Evolutionary conservation across 108 stramenopile species (phyloP), one percentile per base, ranked within the genome.

Genomic region (Thalassiosira profunda): DNA sequence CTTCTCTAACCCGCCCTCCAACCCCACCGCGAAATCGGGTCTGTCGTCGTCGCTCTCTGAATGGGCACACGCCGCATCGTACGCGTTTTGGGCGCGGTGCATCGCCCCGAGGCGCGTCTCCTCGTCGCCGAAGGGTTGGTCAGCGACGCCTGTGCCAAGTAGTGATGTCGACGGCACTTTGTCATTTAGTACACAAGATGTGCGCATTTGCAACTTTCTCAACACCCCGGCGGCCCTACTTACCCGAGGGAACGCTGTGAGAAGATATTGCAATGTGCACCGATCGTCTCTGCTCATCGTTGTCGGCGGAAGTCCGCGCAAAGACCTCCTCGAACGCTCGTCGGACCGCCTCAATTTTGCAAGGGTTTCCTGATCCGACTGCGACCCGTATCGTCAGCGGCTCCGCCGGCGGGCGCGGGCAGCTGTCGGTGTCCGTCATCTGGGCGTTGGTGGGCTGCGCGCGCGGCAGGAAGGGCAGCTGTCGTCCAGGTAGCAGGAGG

Each of bases 1-100:
- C 63, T 85, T 56, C 58, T 94, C 90, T 23, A 97, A 71, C 26
- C 97, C 97, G n/a, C 97, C 97, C 70, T 98, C 97, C 59, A 98
- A 57, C 21, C 96, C 97, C 17, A 96, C 72, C 21, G 85, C 81
- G 63, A 92, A 88, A 64, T 92, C 79, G 30, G 86, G 85, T 44
- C 51, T 45, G 18, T 34, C 30, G 0, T 53, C 62, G 26, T 79
- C 18, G 33, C 57, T 49, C 25, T 67, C 56, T n/a, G 31, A 28
- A 15, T 58, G 54, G 21, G 42, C 14, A 24, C 34, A 67, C 47
- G 64, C 87, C 8, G 79, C 79, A 21, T 70, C 35, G 43, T 75
- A 87, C 4, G 95, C 95, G 5, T 23, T 69, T 36, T 68, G 35
- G 8, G 95, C 95, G 30, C 97, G 88, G 56, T 93, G 93, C 46